Base-by-base conservation (phyloP, 306 rosid genomes). In the Fagus sylvatica region DNA sequence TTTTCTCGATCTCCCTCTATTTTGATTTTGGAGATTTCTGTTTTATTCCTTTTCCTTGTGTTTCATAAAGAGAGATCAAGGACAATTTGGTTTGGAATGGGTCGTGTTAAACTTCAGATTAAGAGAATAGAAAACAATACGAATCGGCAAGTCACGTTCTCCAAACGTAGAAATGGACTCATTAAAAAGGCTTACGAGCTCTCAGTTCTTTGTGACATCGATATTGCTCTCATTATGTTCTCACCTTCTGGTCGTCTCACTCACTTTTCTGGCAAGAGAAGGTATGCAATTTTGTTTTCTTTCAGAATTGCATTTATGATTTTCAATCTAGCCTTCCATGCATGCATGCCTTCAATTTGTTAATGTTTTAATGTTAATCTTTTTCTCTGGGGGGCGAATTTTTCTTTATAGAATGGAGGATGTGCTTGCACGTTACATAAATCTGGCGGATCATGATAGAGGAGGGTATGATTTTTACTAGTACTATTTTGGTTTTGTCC, bases 101-200 rank as follows among this genome's bases (percentile, higher is more conserved):
- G 96, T 73, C 97, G 96, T 34, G 97, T 92, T 48, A 92, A 92
- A 76, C 79, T 92, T 60, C 91, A 89, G 86, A 90, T 92, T 53
- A 92, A 92, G 81, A 90, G 89, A 80, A 92, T 92, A 84, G 97
- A 92, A 42, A 92, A 92, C 76, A 76, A 49, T 61, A 81, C 91
- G 0, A 92, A 92, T 83, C 86, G 95, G 32, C 97, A 92, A 81
- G 97, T 92, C 5, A 92, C 97, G 22, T 92, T 88, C 75, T 92
- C 97, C 3, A 92, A 92, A 17, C 91, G 97, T 22, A 85, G 95
- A 86, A 92, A 92, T 88, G 93, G 97, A 32, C 90, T 90, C 83
- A 90, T 90, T 75, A 92, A 92, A 80, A 92, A 92, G 81, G 95
- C 97, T 7, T 92, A 92, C 5, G 97, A 92, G 64, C 81, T 92